Evolutionary conservation across 2,329 filamentous ascomycete genomes (phyloP).

Genomic region (Waltergamsia citrina): DNA sequence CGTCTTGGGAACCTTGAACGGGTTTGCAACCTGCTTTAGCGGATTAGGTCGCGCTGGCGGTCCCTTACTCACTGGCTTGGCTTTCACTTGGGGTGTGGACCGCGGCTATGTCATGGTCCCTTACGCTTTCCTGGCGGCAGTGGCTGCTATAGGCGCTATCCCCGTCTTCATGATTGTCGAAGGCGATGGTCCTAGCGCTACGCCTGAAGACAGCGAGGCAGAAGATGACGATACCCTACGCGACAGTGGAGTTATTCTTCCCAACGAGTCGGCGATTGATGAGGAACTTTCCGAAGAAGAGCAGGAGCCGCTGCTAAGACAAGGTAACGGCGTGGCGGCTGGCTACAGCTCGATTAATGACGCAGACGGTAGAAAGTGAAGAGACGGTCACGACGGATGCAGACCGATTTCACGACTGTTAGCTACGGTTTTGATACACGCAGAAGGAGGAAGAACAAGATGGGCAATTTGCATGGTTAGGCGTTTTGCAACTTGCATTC

Average conservation of each 20-base stretch:
- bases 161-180: conserved; percentile 68
- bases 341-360: conserved; percentile 1
- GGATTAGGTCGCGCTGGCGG: conserved; percentile 73
- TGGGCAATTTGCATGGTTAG: no score
- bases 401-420: no score
- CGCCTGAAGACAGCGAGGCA: conserved; percentile 18
- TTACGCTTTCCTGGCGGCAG: conserved; percentile 66
- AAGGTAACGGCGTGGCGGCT: conserved; percentile 3
- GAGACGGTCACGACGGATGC: no score
- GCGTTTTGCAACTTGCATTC: no score
- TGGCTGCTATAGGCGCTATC: conserved; percentile 57
- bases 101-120: conserved; percentile 68
- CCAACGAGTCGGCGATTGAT: conserved; percentile 12
- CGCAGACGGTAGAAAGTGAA: no score
- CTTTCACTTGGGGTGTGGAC: conserved; percentile 70
- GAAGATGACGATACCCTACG: conserved; percentile 15
- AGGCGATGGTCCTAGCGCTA: conserved; percentile 50
- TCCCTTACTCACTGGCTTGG: conserved; percentile 61
- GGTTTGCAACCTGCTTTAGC: conserved; percentile 74
- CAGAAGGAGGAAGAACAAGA: no score
- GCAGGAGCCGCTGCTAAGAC: conserved; percentile 9
- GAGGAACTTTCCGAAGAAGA: conserved; percentile 5
- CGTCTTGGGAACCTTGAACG: conserved; percentile 82
- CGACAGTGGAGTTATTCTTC: conserved; percentile 11
- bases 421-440: no score